Conservation (phyloP, 768 basidiomycete species). For the Lactarius deliciosus region DNA sequence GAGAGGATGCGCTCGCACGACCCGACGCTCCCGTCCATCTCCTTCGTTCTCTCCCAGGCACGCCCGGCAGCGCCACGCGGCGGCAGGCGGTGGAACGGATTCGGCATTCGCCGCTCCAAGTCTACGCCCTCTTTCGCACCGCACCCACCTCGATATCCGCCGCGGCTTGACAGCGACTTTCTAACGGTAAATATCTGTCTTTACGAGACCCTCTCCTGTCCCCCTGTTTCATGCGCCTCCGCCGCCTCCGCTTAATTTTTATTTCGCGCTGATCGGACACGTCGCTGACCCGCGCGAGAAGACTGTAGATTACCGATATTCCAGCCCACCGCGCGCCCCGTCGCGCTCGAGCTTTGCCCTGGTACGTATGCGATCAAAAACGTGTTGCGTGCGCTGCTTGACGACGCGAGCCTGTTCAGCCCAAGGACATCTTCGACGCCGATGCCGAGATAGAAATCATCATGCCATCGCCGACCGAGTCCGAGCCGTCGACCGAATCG, state of each 20-base stretch:
- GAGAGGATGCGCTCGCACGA: constrained; percentile 24
- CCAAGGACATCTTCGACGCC: constrained; percentile 26
- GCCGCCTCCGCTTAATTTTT: background rate
- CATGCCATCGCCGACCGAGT: constrained; percentile 15
- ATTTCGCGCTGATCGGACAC: constrained; percentile 2
- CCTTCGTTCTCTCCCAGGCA: constrained; percentile 25
- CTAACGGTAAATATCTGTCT: constrained; percentile 20
- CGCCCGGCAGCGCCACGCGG: background rate
- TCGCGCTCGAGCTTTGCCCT: constrained; percentile 29
- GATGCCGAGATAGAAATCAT: constrained; percentile 29
- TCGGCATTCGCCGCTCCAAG: constrained; percentile 14
- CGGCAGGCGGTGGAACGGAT: constrained; percentile 5
- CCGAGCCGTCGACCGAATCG: constrained; percentile 12
- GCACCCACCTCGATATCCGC: constrained; percentile 28
- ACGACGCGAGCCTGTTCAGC: constrained; percentile 11
- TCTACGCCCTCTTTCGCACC: constrained; percentile 22
- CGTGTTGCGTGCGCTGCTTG: too few relatives aligned
- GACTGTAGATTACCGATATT: constrained; percentile 28
- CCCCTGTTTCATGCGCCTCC: background rate
- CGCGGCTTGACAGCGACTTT: constrained; percentile 26
- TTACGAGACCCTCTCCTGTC: background rate
- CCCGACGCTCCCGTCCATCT: constrained; percentile 29
- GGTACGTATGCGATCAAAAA: constrained; percentile 12
- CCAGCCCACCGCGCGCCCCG: constrained; percentile 17
- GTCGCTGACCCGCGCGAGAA: constrained; percentile 13